Evolutionary conservation across 176 grass and related monocot species (phyloP).

Genomic region (Melocanna baccifera): DNA sequence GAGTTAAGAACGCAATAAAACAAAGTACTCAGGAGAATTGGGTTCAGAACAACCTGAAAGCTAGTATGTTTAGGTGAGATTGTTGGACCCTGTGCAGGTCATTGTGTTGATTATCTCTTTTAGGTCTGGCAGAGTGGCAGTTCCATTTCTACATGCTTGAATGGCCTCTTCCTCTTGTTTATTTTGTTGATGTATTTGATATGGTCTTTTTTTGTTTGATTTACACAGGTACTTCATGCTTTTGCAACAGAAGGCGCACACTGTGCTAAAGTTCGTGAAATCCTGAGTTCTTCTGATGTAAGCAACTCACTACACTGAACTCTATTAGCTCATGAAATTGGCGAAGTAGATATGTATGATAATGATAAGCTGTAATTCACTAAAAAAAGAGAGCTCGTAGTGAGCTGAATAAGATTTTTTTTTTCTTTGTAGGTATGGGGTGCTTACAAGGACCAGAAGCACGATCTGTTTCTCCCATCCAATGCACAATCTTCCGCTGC

Average conservation of each 20-base stretch:
- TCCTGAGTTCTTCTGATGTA: conserved; percentile 85
- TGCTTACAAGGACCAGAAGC: conserved; percentile 98
- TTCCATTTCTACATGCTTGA: conserved; percentile 9
- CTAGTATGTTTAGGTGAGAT: neutral
- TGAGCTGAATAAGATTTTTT: neutral
- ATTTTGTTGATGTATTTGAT: neutral
- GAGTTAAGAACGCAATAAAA: neutral
- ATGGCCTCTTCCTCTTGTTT: neutral
- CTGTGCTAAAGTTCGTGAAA: conserved; percentile 91
- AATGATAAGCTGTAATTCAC: conserved; percentile 8
- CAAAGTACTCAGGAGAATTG: neutral
- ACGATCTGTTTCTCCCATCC: conserved; percentile 94
- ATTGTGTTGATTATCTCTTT: neutral
- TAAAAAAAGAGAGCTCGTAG: neutral
- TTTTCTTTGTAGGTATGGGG: conserved; percentile 64
- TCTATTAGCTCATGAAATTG: conserved; percentile 7
- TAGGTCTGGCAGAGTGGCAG: neutral
- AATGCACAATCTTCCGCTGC: conserved; percentile 89
- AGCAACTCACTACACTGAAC: conserved; percentile 32
- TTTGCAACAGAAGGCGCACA: conserved; percentile 98
- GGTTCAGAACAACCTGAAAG: neutral
- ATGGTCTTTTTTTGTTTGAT: conserved; percentile 1
- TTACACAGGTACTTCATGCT: conserved; percentile 87
- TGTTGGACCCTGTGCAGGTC: neutral
- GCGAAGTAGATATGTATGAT: neutral